Percentiles rank a stretch among this genome's conserved stretches.
Evolutionary conservation across 164 flowering plant genomes (phyloP).

Genomic region (Berberis thunbergii): DNA sequence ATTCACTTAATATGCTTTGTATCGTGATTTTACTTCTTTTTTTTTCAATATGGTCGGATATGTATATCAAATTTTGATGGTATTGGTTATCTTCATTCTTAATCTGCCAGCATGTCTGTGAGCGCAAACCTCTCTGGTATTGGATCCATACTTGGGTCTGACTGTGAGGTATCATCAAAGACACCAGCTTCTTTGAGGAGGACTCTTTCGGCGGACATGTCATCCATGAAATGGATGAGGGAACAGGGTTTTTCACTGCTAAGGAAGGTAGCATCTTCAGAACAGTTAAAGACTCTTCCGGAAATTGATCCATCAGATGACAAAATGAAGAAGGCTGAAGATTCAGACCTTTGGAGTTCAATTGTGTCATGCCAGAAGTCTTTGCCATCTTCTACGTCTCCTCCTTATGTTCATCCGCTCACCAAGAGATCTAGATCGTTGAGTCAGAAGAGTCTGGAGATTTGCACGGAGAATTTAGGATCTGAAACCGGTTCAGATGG

Average conservation of each 20-base stretch:
- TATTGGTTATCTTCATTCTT: constrained; percentile 3
- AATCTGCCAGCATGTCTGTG: constrained; percentile 13
- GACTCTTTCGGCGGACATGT: constrained; percentile 66
- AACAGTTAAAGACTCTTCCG: constrained; percentile 6
- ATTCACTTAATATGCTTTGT: no score
- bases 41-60: no score
- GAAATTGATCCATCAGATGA: not conserved
- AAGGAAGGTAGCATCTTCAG: constrained; percentile 32
- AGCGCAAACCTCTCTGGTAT: constrained; percentile 36
- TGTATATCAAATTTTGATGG: not conserved
- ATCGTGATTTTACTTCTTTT: no score
- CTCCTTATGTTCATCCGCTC: constrained; percentile 67
- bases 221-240: constrained; percentile 47
- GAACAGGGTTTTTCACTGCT: constrained; percentile 29
- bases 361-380: constrained; percentile 47
- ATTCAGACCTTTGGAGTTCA: constrained; percentile 19
- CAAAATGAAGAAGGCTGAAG: constrained; percentile 9
- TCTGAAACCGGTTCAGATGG: constrained; percentile 88
- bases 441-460: constrained; percentile 59
- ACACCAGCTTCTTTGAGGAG: constrained; percentile 33
- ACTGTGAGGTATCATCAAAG: constrained; percentile 5
- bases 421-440: constrained; percentile 44
- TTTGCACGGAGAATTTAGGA: constrained; percentile 90
- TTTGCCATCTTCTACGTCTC: constrained; percentile 18
- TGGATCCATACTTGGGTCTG: constrained; percentile 39